Percentiles rank a stretch among this genome's conserved stretches.
phyloP scores from a whole-genome alignment of 2,329 filamentous ascomycete genomes.

The Fonsecaea pugnacius region DNA sequence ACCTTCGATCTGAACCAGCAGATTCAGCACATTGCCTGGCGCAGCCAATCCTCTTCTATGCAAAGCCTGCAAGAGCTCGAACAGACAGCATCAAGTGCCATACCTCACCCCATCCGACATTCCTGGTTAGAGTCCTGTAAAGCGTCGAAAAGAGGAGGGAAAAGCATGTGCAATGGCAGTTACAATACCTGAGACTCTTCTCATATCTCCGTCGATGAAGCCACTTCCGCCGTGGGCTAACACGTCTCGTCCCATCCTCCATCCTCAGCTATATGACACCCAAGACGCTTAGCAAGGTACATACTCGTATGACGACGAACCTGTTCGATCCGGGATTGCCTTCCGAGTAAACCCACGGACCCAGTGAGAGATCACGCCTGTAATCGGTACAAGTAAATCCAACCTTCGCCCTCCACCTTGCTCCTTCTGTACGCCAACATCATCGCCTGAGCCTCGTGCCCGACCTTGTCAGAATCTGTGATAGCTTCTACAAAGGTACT shows the following conservation, averaged over 20 bases:
- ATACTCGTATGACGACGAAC: constrained; percentile 4
- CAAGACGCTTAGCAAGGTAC: neutral
- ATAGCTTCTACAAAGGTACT: constrained; percentile 12
- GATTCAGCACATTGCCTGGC: constrained; percentile 17
- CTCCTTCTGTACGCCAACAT: constrained; percentile 6
- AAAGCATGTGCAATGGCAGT: neutral
- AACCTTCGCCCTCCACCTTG: constrained; percentile 4
- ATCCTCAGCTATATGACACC: neutral
- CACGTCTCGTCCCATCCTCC: neutral
- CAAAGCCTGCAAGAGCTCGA: neutral
- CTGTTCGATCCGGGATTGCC: constrained; percentile 2
- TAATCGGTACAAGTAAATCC: neutral
- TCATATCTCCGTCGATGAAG: neutral
- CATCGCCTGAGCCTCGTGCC: constrained; percentile 7
- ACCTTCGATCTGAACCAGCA: constrained; percentile 10
- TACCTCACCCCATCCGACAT: constrained; percentile 3
- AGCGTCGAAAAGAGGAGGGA: neutral
- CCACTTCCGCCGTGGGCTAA: neutral
- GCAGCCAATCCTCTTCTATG: constrained; percentile 11
- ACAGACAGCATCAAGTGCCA: neutral
- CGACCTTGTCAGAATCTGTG: neutral
- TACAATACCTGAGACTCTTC: neutral
- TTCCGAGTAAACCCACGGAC: constrained; percentile 1
- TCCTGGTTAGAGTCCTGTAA: neutral
- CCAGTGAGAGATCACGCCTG: neutral